Evolutionary conservation across 1,139 yeast species (phyloP), one percentile per base, ranked within the genome.

Genomic region (Sugiyamaella japonica): DNA sequence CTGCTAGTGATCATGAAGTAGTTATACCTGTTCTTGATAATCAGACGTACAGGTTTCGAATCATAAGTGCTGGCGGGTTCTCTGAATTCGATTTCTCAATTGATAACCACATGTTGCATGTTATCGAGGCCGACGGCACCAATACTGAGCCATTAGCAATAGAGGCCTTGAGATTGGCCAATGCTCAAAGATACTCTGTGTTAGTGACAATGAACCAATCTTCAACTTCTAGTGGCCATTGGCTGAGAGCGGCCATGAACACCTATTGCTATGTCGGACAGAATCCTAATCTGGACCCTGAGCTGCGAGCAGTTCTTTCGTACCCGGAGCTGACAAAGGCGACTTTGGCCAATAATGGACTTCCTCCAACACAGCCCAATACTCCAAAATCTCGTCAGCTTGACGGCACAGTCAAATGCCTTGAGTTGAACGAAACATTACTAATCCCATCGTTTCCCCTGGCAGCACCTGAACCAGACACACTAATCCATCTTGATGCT

Each of bases 181-280:
- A 84, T 38, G 95, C 90, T 20, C 95, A 88, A 72, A 77, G 96
- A 65, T 85, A 85, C 68, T 80, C 86, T 3, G 82, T 82, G 1
- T 67, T 83, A 58, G 61, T 84, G 23, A 72, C 69, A 10, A 56
- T 60, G 10, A 52, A 58, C 36, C 52, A 54, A 15, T 20, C 41
- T 28, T 48, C 46, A 8, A 29, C 32, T 1, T 40, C 56, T 1
- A 59, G 61, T 17, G 53, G 59, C 38, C 68, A 66, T 61, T 74
- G 73, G 69, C 60, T 75, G 61, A 65, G 75, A 56, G 67, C 78
- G 34, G 61, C 66, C 54, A 63, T 76, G 69, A 64, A 76, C 63
- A 61, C 67, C 23, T 68, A 67, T 57, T 76, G 79, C 59, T 71
- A 74, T 52, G 73, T 70, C 8, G 67, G 65, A 10, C 58, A 61